A percentile compares a stretch with the other conserved stretches of the same genome.
phyloP scores from a whole-genome alignment of 2,329 filamentous ascomycete genomes.

The Clonostachys chloroleuca region DNA sequence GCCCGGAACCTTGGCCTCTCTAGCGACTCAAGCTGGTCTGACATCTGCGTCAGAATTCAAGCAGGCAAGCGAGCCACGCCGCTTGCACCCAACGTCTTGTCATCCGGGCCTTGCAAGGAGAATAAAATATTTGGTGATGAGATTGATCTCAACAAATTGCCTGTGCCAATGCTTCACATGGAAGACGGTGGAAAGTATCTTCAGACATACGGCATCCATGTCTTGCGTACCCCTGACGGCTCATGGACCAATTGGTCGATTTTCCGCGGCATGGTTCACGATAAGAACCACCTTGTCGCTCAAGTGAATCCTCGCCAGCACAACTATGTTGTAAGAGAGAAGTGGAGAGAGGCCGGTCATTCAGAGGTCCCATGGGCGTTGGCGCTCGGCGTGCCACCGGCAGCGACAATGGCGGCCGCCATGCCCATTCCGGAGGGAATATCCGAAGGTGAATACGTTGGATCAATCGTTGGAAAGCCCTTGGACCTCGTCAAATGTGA shows the following conservation, averaged over 20 bases:
- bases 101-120: slow-evolving; percentile 36
- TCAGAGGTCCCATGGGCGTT: slow-evolving; percentile 41
- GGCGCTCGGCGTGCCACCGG: slow-evolving; percentile 42
- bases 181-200: slow-evolving; percentile 44
- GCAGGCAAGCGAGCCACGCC: slow-evolving; percentile 21
- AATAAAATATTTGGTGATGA: slow-evolving; percentile 25
- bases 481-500: slow-evolving; percentile 47
- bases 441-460: slow-evolving; percentile 41
- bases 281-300: slow-evolving; percentile 30
- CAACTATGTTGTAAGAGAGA: slow-evolving; percentile 35
- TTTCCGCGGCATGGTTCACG: slow-evolving; percentile 37
- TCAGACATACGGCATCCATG: slow-evolving; percentile 44
- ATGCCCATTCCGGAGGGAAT: slow-evolving; percentile 45
- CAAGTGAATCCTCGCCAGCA: slow-evolving; percentile 38
- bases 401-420: slow-evolving; percentile 38
- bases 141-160: slow-evolving; percentile 35
- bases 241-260: slow-evolving; percentile 44
- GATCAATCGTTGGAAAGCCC: slow-evolving; percentile 34
- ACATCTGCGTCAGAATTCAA: slow-evolving; percentile 32
- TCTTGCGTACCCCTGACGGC: slow-evolving; percentile 36
- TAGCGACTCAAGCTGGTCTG: slow-evolving; percentile 23
- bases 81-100: slow-evolving; percentile 24
- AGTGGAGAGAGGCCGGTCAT: slow-evolving; percentile 37
- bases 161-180: slow-evolving; percentile 34
- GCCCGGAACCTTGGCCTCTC: slow-evolving; percentile 34